Base-by-base conservation (phyloP, 2,329 filamentous ascomycete species). In the Paracoccidioides lutzii region DNA sequence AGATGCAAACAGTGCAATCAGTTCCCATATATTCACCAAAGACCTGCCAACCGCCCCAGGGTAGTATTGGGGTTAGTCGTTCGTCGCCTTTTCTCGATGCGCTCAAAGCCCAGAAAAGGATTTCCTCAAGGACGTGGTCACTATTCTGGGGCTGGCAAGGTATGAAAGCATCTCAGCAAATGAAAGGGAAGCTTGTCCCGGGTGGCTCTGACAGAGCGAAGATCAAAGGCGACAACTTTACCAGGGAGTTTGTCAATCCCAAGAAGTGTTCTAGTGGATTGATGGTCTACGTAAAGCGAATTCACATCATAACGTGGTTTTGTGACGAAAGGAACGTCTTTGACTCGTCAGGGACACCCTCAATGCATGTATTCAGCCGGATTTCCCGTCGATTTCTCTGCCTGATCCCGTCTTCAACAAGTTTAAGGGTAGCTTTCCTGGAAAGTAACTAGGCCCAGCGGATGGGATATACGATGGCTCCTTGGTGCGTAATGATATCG, bases 181-280 rank as follows among this genome's bases (percentile, higher is more conserved):
- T 58, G 52, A 44, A 59, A 15, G 58, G 58, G 44, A 57, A 48
- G 33, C 49, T 59, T 10, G 54, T 58, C 35, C 12, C 55, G 8
- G 56, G 58, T 32, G 58, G 58, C 38, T 58, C 56, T 46, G 58
- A 59, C 30, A 51, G 49, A 33, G 58, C 54, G n/a, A 59, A 59
- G 35, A 53, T 43, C 7, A 37, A 52, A 32, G 56, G 58, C 2
- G 42, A 43, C 37, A 58, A 56, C n/a, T 33, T 41, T 22, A 56
- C 43, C 5, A 51, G 32, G 12, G 35, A n/a, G 6, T 41, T 46
- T 14, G 37, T 22, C 35, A 40, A 40, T 44, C 45, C n/a, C 9
- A 44, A 30, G 10, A 38, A 35, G 32, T 59, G 58, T 30, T 42
- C 58, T 4, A 56, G 49, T 10, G 54, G 53, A 15, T 35, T 59